Evolutionary conservation across 129 eudicot species (phyloP), one percentile per base, ranked within the genome.

Genomic region (Saussurea involucrata): DNA sequence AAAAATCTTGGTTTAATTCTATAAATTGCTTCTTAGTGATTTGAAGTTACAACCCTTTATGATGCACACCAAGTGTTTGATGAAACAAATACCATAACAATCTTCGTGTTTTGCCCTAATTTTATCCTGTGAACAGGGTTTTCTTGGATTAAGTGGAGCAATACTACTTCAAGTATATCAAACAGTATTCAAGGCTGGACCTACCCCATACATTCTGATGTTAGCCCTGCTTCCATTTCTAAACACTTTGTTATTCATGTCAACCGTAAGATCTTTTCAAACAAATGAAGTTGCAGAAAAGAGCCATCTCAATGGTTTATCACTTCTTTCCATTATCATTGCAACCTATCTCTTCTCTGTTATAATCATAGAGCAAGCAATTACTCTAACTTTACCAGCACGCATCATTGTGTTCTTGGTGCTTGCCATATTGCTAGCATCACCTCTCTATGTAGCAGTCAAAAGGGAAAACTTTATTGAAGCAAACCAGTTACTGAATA

Each of bases 121-220:
- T 60, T 29, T 6, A 4, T 68, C 42, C 1, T 73, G 3, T 24
- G 69, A 78, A 20, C 68, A 90, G 98, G 98, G 98, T 2, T 92
- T 88, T 85, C 86, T 90, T 40, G 98, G 96, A 25, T 78, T 92
- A 76, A 90, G 96, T 75, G 98, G 96, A 83, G 96, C 96, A 55
- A 86, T 92, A 70, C 71, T 92, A 49, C 85, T 90, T 67, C 96
- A 84, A 83, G 86, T 90, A 28, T 92, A 92, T 75, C 98, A 85
- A 73, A 85, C 87, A 64, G 72, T 90, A 13, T 84, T 88, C 75
- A 76, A 70, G 55, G 46, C 83, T 36, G 90, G 78, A 66, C 92
- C 92, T 4, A 77, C 87, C 9, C 69, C 87, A 28, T 88, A 78
- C 76, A 77, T 92, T 37, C 68, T 94, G 75, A 81, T 94, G 85